Evolutionary conservation across 2,329 filamentous ascomycete species (phyloP).

Genomic region (Fusarium sp.): DNA sequence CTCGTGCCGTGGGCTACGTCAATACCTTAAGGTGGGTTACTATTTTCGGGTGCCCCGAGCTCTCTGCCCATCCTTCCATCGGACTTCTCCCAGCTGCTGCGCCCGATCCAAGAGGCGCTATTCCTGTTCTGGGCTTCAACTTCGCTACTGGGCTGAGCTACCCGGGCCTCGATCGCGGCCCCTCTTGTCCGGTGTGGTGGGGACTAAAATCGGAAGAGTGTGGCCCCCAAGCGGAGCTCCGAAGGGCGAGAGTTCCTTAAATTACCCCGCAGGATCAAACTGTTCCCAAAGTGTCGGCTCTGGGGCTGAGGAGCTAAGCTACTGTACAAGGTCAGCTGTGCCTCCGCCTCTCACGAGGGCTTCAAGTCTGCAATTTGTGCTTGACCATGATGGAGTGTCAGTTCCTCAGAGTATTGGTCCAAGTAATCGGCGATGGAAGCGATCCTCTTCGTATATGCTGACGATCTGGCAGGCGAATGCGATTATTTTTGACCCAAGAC

Average conservation of each 20-base stretch:
- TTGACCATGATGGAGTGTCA: constrained; percentile 2
- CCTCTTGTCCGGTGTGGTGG: constrained; percentile 17
- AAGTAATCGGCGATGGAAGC: not conserved
- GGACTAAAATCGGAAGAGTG: not conserved
- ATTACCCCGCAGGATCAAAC: constrained; percentile 20
- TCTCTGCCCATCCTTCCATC: not conserved
- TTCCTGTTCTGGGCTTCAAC: constrained; percentile 1
- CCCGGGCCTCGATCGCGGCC: constrained; percentile 13
- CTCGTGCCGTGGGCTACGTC: constrained; percentile 1
- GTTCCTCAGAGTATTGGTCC: not conserved
- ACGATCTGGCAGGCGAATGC: not conserved
- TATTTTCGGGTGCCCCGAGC: constrained; percentile 31
- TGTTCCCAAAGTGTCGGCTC: constrained; percentile 7
- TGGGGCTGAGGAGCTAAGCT: constrained; percentile 21
- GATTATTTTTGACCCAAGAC: not conserved
- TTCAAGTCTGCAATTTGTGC: constrained; percentile 5
- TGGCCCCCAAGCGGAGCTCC: not conserved
- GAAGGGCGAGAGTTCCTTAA: not conserved
- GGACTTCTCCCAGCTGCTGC: constrained; percentile 19
- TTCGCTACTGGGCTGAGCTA: constrained; percentile 14
- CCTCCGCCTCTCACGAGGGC: constrained; percentile 15
- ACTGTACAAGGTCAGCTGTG: constrained; percentile 26
- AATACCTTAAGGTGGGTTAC: not conserved
- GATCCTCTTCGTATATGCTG: constrained; percentile 32
- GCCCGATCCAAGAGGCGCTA: constrained; percentile 14